Percentiles rank a stretch among this genome's conserved stretches.
Evolutionary conservation across 805 yeast genomes (phyloP).

Genomic region (Saccharomycopsis babjevae): DNA sequence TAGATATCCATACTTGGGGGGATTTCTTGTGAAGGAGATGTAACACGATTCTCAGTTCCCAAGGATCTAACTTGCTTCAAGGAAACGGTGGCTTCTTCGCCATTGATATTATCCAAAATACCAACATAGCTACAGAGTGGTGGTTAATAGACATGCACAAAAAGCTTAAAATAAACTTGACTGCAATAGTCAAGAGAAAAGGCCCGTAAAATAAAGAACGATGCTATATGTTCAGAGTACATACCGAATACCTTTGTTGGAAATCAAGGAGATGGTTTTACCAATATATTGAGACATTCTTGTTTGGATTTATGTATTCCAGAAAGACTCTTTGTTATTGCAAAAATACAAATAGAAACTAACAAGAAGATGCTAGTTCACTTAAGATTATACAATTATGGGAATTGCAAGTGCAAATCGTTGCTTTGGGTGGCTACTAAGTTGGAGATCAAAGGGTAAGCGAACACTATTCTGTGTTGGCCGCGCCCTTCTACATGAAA

Average conservation of each 20-base stretch:
- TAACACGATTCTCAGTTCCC: constrained; percentile 86
- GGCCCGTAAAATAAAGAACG: not conserved
- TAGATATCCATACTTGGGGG: constrained; percentile 58
- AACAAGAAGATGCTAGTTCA: too few relatives aligned
- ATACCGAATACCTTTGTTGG: constrained; percentile 61
- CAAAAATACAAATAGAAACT: too few relatives aligned
- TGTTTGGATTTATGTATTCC: not conserved
- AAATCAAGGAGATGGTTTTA: constrained; percentile 71
- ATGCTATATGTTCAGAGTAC: constrained; percentile 16
- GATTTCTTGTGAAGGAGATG: constrained; percentile 60
- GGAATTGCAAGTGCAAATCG: too few relatives aligned
- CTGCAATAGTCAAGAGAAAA: not conserved
- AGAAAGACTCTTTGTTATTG: not conserved
- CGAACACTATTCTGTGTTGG: too few relatives aligned
- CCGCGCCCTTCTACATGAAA: too few relatives aligned
- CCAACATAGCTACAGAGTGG: constrained; percentile 69
- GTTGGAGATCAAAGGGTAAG: too few relatives aligned
- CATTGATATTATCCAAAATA: constrained; percentile 73
- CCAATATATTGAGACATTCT: constrained; percentile 89
- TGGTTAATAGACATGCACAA: not conserved
- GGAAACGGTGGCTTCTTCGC: constrained; percentile 84
- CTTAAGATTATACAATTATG: too few relatives aligned
- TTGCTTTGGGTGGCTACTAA: too few relatives aligned
- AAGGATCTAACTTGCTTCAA: constrained; percentile 67
- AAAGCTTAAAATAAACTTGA: not conserved